These are phyloP conservation scores for Prinsepia uniflora DNA, from an alignment of 306 rosid species.

Conservation along the genomic window DNA sequence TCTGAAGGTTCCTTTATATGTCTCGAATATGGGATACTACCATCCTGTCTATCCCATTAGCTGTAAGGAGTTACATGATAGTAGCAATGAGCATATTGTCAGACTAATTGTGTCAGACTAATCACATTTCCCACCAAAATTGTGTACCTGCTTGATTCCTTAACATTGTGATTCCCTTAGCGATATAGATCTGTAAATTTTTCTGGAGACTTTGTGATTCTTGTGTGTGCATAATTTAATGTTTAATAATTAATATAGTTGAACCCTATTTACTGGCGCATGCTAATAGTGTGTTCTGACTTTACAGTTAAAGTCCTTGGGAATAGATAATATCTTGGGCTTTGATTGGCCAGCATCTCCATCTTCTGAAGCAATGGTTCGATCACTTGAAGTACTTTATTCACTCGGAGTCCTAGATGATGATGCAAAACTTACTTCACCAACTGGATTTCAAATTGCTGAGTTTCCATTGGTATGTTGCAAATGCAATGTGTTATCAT, in stretches of 20 bases:
- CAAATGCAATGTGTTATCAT: neutral
- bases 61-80: neutral
- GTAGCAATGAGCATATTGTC: neutral
- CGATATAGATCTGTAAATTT: neutral
- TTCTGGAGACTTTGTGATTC: neutral
- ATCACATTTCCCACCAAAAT: neutral
- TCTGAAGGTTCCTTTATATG: neutral
- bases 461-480: slow-evolving; percentile 88
- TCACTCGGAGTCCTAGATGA: slow-evolving; percentile 84
- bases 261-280: neutral
- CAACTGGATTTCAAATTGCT: slow-evolving; percentile 90
- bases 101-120: neutral
- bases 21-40: slow-evolving; percentile 8
- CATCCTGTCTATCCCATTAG: neutral
- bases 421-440: slow-evolving; percentile 94
- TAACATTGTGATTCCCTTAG: neutral
- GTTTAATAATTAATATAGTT: neutral
- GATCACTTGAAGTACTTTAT: slow-evolving; percentile 87
- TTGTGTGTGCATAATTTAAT: neutral
- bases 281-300: slow-evolving; percentile 23
- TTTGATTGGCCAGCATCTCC: slow-evolving; percentile 99
- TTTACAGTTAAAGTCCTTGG: slow-evolving; percentile 79
- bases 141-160: neutral
- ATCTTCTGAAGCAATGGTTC: slow-evolving; percentile 90
- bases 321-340: slow-evolving; percentile 90